phyloP scores from a whole-genome alignment of 805 yeast genomes.

The Candida germanica region DNA sequence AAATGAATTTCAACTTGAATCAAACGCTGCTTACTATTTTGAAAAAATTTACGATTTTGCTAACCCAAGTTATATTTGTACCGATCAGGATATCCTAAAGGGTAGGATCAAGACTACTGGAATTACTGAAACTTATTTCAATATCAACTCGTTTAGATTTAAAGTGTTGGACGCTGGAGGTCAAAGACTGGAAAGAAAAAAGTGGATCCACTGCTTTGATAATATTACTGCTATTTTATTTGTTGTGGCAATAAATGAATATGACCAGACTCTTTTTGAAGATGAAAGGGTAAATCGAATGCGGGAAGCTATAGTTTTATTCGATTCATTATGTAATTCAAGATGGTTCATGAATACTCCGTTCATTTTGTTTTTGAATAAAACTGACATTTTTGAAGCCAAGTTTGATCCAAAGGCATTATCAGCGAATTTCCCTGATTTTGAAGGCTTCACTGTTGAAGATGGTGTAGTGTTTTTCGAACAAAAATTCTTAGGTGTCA shows the following conservation, averaged over 20 bases:
- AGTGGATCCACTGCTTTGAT: constrained; percentile 95
- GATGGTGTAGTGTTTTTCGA: constrained; percentile 74
- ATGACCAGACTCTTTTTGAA: constrained; percentile 88
- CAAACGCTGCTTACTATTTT: constrained; percentile 78
- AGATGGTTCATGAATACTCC: constrained; percentile 84
- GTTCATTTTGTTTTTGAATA: constrained; percentile 84
- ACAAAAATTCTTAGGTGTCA: constrained; percentile 57
- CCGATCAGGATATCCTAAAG: constrained; percentile 78
- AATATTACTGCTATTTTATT: constrained; percentile 84
- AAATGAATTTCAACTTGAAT: constrained; percentile 81
- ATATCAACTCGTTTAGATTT: constrained; percentile 59
- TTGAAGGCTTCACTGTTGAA: constrained; percentile 58
- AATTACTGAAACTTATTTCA: constrained; percentile 80
- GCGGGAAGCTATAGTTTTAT: constrained; percentile 83
- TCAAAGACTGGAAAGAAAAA: constrained; percentile 83
- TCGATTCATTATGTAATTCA: constrained; percentile 80
- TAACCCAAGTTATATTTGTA: constrained; percentile 61
- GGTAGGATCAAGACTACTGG: constrained; percentile 97
- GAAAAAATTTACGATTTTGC: constrained; percentile 67
- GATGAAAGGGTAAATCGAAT: constrained; percentile 86
- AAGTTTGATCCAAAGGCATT: constrained; percentile 69
- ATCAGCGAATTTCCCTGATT: constrained; percentile 73
- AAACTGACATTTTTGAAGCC: constrained; percentile 74
- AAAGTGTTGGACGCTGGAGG: constrained; percentile 95
- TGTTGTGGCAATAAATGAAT: constrained; percentile 87